Base-by-base conservation (phyloP, 208 protist genomes). In the Leishmania major region DNA sequence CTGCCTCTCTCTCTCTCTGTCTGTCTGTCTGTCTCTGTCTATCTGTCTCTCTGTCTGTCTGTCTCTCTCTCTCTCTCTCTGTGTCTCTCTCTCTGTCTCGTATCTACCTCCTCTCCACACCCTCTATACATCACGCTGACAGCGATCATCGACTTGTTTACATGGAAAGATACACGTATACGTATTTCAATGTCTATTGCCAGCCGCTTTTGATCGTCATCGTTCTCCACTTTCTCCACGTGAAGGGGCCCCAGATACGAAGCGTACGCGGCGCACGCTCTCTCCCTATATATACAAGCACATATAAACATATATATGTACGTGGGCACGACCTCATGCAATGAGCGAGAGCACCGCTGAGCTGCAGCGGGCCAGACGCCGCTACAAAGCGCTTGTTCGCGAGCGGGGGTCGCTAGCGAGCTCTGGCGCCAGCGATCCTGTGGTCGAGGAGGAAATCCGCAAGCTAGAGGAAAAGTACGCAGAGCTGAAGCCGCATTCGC, bases 341-440 rank as follows among this genome's bases (percentile, higher is more conserved):
- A 81, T 85, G 75, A 73, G 78, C 13, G 60, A 10, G 3, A 17
- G 35, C 53, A 66, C 53, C 28, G n/a, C 31, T 40, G 85, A 76
- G 64, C 78, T 81, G 51, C 89, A 73, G 75, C 77, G 78, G 49
- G 90, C 90, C 22, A 81, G 84, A n/a, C 79, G 89, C 15, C 91
- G 93, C 49, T 91, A 93, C 81, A 92, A 90, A n/a, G 78, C 86
- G 1, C 79, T 96, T 35, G 59, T 90, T 40, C 78, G 90, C 47
- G 89, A 95, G 55, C 85, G 78, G 47, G 53, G 86, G 11, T 60
- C 69, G 10, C 80, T 94, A 43, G 71, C 73, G 19, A n/a, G 66
- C 31, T 79, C 80, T 43, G 86, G 83, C 15, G 28, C 75, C 15
- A 75, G 35, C 1, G 91, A 94, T 79, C 76, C 79, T 17, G 19